These are phyloP conservation scores for Polytrichum commune DNA, from an alignment of 225 moss, liverwort and hornwort species.

Conservation along the genomic window DNA sequence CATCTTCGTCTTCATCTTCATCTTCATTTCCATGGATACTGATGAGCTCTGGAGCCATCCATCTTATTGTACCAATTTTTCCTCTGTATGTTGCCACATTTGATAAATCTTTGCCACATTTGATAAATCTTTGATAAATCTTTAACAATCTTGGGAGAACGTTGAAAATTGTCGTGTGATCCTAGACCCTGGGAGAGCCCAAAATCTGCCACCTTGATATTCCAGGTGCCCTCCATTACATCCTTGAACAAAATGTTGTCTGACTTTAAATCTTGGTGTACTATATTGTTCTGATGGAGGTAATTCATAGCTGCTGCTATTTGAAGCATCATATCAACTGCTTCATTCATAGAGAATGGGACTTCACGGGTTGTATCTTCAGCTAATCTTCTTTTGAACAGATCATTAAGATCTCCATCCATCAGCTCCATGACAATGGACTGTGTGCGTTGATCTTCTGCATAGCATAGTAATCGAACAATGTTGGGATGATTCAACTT, in stretches of 20 bases:
- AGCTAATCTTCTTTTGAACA: not conserved
- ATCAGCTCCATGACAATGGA: constrained; percentile 1
- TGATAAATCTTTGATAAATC: too few relatives aligned
- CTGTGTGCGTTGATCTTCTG: not conserved
- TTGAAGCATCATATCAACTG: constrained; percentile 7
- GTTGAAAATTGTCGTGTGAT: too few relatives aligned
- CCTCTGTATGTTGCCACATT: too few relatives aligned
- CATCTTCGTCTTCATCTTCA: not conserved
- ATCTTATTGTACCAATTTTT: constrained; percentile 4
- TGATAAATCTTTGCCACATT: too few relatives aligned
- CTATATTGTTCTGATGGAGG: not conserved
- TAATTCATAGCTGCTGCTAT: not conserved
- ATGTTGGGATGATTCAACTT: not conserved
- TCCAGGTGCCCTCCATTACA: not conserved
- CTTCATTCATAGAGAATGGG: not conserved
- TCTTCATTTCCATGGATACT: not conserved
- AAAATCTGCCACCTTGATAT: constrained; percentile 9
- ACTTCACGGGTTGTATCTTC: not conserved
- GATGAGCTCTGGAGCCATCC: constrained; percentile 6
- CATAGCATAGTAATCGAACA: not conserved
- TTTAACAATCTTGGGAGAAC: too few relatives aligned
- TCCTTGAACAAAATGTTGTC: not conserved
- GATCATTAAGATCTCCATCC: not conserved
- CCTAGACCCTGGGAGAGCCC: not conserved
- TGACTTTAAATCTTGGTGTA: not conserved